phyloP scores from a whole-genome alignment of 345 rosid species.

The Lumnitzera littorea region DNA sequence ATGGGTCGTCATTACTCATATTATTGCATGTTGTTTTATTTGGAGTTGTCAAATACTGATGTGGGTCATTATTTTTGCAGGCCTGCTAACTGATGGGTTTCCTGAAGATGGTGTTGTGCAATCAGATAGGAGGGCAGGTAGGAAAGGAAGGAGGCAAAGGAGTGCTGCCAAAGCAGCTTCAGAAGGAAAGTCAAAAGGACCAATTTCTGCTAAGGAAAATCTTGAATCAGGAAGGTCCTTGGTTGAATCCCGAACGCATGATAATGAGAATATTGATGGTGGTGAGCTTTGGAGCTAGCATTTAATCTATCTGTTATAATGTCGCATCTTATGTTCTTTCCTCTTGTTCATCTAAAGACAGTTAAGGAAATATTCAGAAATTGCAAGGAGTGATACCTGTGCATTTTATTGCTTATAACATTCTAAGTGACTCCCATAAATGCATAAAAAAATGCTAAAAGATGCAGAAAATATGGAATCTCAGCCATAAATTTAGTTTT shows the following conservation, averaged over 20 bases:
- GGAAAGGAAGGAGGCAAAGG: constrained; percentile 74
- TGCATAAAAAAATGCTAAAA: constrained; percentile 1
- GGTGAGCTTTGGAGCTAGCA: constrained; percentile 23
- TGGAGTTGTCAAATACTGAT: too few relatives aligned
- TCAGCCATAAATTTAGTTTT: constrained; percentile 1
- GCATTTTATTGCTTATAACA: not conserved
- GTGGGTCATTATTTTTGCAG: constrained; percentile 20
- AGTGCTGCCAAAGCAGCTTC: constrained; percentile 35
- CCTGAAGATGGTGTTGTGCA: constrained; percentile 35
- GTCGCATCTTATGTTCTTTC: too few relatives aligned
- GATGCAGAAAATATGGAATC: constrained; percentile 9
- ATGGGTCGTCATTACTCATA: constrained; percentile 4
- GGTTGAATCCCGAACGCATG: constrained; percentile 16
- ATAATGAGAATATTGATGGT: constrained; percentile 16
- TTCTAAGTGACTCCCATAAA: not conserved
- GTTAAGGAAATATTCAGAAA: too few relatives aligned
- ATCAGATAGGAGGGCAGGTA: constrained; percentile 48
- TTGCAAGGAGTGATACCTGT: not conserved
- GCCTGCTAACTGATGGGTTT: constrained; percentile 29
- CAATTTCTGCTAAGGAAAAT: constrained; percentile 42
- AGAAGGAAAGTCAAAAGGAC: constrained; percentile 39
- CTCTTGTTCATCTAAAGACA: too few relatives aligned
- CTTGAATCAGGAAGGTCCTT: constrained; percentile 24
- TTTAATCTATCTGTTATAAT: too few relatives aligned
- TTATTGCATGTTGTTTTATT: not conserved